A percentile compares a stretch with the other conserved stretches of the same genome.
phyloP scores from a whole-genome alignment of 352 stramenopile species.

The Aphanomyces cochlioides region DNA sequence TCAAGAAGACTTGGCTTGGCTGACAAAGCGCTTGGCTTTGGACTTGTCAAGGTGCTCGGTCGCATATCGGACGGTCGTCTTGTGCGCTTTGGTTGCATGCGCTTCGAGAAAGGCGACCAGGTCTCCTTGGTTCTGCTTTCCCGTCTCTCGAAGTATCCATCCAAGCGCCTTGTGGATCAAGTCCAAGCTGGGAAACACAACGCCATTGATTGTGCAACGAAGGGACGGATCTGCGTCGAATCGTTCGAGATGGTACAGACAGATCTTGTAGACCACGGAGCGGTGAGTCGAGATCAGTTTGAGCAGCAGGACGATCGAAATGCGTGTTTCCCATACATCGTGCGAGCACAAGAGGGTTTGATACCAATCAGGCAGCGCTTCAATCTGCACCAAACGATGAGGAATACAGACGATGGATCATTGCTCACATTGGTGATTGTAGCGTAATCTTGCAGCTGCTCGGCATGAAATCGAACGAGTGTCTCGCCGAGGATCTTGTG shows the following conservation, averaged over 20 bases:
- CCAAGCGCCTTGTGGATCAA: slow-evolving; percentile 33
- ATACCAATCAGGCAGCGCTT: slow-evolving; percentile 30
- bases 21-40: slow-evolving; percentile 24
- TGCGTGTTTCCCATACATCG: slow-evolving; percentile 34
- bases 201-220: slow-evolving; percentile 22
- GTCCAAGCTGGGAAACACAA: slow-evolving; percentile 30
- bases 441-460: not conserved
- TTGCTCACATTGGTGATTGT: too few relatives aligned
- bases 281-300: not conserved
- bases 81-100: slow-evolving; percentile 24
- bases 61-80: slow-evolving; percentile 33
- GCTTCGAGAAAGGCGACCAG: slow-evolving; percentile 22
- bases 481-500: slow-evolving; percentile 28
- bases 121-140: not conserved
- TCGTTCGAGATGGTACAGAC: slow-evolving; percentile 26
- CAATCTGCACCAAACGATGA: not conserved
- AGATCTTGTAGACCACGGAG: slow-evolving; percentile 14
- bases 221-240: slow-evolving; percentile 7
- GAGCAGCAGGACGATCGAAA: slow-evolving; percentile 31
- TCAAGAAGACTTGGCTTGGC: not conserved
- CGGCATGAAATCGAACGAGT: slow-evolving; percentile 14
- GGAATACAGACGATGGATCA: not conserved
- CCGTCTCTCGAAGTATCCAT: slow-evolving; percentile 33
- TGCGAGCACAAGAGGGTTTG: slow-evolving; percentile 28
- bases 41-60: slow-evolving; percentile 31